phyloP scores from a whole-genome alignment of 768 basidiomycete species.

The Mycena galericulata region DNA sequence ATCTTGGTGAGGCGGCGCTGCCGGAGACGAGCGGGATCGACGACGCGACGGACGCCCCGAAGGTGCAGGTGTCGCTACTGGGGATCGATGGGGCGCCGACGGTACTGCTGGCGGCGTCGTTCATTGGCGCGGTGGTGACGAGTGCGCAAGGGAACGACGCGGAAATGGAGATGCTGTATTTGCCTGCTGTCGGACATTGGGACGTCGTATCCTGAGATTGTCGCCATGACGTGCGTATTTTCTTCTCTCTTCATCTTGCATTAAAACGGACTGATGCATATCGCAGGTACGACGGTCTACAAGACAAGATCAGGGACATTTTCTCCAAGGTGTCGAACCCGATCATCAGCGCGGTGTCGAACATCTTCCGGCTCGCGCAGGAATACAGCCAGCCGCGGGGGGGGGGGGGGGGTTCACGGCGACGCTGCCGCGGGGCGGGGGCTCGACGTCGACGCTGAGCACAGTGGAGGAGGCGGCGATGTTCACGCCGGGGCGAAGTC shows the following conservation, averaged over 20 bases:
- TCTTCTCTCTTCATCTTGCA: constrained; percentile 16
- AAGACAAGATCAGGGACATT: constrained; percentile 79
- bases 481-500: constrained; percentile 62
- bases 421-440: constrained; percentile 34
- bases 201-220: constrained; percentile 74
- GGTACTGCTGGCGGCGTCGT: constrained; percentile 81
- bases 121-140: constrained; percentile 79
- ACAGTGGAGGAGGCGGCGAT: constrained; percentile 66
- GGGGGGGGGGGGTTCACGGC: constrained; percentile 48
- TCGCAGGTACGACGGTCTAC: constrained; percentile 79
- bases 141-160: constrained; percentile 83
- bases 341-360: constrained; percentile 80
- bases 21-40: constrained; percentile 54
- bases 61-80: constrained; percentile 67
- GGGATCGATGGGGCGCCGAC: constrained; percentile 71
- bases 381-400: constrained; percentile 56
- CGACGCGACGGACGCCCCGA: constrained; percentile 58
- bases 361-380: constrained; percentile 77
- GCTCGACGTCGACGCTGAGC: constrained; percentile 74
- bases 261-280: constrained; percentile 17
- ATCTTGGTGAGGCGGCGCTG: constrained; percentile 60
- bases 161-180: constrained; percentile 87
- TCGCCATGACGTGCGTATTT: constrained; percentile 75
- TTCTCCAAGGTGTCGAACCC: constrained; percentile 81
- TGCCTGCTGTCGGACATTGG: constrained; percentile 80